phyloP scores from a whole-genome alignment of 129 eudicot species.

The Flaveria ramosissima region DNA sequence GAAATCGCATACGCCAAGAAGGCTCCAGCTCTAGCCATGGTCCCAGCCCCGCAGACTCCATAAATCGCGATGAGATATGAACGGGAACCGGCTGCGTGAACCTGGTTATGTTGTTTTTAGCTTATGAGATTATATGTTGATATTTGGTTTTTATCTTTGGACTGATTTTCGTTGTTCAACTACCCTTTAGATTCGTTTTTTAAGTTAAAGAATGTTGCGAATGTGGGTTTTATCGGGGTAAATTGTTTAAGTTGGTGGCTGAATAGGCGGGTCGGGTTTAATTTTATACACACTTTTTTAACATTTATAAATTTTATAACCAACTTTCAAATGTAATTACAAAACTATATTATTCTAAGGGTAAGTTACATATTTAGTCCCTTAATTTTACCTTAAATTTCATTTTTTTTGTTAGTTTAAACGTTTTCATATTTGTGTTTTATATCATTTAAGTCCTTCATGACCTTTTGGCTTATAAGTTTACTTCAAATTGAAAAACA shows the following conservation, averaged over 20 bases:
- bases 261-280: background rate
- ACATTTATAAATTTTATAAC: background rate
- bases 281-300: background rate
- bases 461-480: too few species aligned
- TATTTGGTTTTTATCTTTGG: background rate
- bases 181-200: constrained; percentile 18
- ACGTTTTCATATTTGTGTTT: too few species aligned
- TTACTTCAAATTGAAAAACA: too few species aligned
- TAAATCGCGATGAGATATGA: constrained; percentile 14
- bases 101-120: background rate
- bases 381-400: too few species aligned
- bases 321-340: too few species aligned
- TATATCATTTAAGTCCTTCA: too few species aligned
- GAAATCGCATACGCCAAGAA: constrained; percentile 60
- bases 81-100: background rate
- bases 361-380: too few species aligned
- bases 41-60: constrained; percentile 5
- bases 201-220: background rate
- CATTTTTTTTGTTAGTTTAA: too few species aligned
- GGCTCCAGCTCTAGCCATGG: background rate
- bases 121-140: constrained; percentile 21
- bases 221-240: background rate
- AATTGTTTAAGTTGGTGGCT: background rate
- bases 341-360: too few species aligned
- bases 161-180: constrained; percentile 9